phyloP scores from a whole-genome alignment of 2,329 filamentous ascomycete genomes.

The Botrytis fragariae region DNA sequence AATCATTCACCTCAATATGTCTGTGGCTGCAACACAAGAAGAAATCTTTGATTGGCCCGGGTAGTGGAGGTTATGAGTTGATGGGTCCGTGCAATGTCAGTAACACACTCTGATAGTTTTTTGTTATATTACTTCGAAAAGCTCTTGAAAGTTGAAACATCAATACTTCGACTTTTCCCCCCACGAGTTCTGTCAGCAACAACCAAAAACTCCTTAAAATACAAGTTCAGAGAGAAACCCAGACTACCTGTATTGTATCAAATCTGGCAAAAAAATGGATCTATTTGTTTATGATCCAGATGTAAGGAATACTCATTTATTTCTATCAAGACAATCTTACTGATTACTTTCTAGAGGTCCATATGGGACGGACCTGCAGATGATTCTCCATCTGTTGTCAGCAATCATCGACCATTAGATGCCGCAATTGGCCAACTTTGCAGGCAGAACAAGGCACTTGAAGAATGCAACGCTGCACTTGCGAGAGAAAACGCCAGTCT shows the following conservation, averaged over 20 bases:
- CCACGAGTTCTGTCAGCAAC: not conserved
- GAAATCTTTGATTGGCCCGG: not conserved
- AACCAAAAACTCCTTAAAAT: not conserved
- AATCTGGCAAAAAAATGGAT: not conserved
- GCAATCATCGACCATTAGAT: not conserved
- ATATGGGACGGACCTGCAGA: conserved; percentile 11
- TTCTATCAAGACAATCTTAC: not conserved
- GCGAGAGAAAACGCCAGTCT: not conserved
- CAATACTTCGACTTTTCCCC: not conserved
- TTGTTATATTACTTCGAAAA: not conserved
- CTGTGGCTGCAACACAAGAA: not conserved
- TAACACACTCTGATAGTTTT: not conserved
- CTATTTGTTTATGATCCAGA: not conserved
- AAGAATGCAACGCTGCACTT: not conserved
- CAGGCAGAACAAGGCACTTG: not conserved
- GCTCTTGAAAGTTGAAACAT: not conserved
- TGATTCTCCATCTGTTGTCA: not conserved
- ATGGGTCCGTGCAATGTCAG: not conserved
- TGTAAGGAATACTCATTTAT: not conserved
- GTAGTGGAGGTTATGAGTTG: not conserved
- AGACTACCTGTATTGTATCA: not conserved
- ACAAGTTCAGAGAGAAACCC: not conserved
- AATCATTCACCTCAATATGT: not conserved
- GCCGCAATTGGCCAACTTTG: not conserved
- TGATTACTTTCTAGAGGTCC: not conserved